These are phyloP conservation scores for Athelia sp. DNA, from an alignment of 1,284 basidiomycete species.

Conservation along the genomic window DNA sequence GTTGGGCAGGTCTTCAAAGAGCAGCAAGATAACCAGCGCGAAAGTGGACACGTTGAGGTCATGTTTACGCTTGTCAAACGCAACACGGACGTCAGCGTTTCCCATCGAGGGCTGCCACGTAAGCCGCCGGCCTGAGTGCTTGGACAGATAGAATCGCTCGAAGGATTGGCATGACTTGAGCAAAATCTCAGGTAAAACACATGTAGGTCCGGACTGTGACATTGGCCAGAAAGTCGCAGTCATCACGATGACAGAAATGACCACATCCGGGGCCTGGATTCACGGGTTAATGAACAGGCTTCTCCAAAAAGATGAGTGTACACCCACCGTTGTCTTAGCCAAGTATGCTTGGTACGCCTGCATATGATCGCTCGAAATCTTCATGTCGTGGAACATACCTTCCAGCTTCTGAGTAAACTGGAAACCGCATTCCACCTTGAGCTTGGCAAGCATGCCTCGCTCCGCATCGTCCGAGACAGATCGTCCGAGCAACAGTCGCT, in stretches of 20 bases:
- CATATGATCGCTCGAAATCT: conserved; percentile 82
- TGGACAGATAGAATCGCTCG: conserved; percentile 85
- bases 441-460: conserved; percentile 95
- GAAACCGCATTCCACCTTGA: conserved; percentile 95
- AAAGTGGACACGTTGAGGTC: conserved; percentile 94
- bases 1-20: conserved; percentile 76
- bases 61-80: conserved; percentile 79
- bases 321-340: conserved; percentile 47
- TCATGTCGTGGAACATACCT: conserved; percentile 99
- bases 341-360: conserved; percentile 66
- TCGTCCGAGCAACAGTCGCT: conserved; percentile 81
- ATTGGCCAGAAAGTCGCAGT: conserved; percentile 94
- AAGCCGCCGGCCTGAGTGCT: conserved; percentile 86
- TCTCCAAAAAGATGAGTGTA: conserved; percentile 1
- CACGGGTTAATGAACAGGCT: conserved; percentile 7
- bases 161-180: conserved; percentile 69
- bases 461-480: conserved; percentile 98
- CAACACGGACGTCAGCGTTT: conserved; percentile 83
- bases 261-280: conserved; percentile 62
- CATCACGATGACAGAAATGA: conserved; percentile 85
- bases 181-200: conserved; percentile 66
- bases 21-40: conserved; percentile 81
- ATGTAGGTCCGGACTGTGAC: conserved; percentile 56
- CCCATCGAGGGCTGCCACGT: conserved; percentile 95
- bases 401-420: conserved; percentile 98